These are phyloP conservation scores for Zelonia costaricensis DNA, from an alignment of 208 protist species.

Conservation along the genomic window DNA sequence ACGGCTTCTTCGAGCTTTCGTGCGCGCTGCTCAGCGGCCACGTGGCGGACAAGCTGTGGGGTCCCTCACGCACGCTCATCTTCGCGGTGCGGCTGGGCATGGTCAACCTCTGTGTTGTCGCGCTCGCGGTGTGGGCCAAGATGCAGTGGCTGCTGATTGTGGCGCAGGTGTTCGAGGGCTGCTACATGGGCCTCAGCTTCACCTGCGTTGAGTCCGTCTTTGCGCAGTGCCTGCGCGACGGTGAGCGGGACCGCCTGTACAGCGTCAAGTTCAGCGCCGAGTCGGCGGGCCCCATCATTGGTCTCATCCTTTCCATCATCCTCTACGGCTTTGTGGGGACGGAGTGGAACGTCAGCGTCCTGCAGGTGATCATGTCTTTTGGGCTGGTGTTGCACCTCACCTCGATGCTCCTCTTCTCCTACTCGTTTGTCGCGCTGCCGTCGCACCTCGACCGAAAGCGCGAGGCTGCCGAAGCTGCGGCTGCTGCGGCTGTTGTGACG, in stretches of 20 bases:
- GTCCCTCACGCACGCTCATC: constrained; percentile 54
- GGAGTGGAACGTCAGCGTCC: constrained; percentile 43
- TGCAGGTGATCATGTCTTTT: constrained; percentile 54
- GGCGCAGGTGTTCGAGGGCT: constrained; percentile 62
- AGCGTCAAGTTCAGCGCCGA: constrained; percentile 73
- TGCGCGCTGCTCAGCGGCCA: constrained; percentile 53
- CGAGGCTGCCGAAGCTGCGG: constrained; percentile 1
- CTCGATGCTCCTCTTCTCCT: constrained; percentile 53
- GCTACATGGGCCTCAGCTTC: constrained; percentile 66
- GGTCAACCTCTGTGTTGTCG: constrained; percentile 37
- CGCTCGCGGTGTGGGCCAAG: constrained; percentile 35
- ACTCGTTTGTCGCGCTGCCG: constrained; percentile 49
- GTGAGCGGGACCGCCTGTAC: constrained; percentile 68
- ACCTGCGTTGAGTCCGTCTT: constrained; percentile 71
- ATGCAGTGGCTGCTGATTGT: constrained; percentile 41
- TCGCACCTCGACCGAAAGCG: constrained; percentile 26
- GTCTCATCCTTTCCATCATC: constrained; percentile 44
- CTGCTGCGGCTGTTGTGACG: constrained; percentile 1
- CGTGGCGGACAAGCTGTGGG: constrained; percentile 54
- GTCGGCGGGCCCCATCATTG: constrained; percentile 53
- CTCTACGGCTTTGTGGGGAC: constrained; percentile 55
- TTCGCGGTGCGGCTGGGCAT: constrained; percentile 50
- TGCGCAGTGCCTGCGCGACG: constrained; percentile 58
- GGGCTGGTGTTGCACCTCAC: constrained; percentile 50
- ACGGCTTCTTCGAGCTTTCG: constrained; percentile 55